Base-by-base conservation (phyloP, 768 basidiomycete genomes). In the Paxillus involutus region DNA sequence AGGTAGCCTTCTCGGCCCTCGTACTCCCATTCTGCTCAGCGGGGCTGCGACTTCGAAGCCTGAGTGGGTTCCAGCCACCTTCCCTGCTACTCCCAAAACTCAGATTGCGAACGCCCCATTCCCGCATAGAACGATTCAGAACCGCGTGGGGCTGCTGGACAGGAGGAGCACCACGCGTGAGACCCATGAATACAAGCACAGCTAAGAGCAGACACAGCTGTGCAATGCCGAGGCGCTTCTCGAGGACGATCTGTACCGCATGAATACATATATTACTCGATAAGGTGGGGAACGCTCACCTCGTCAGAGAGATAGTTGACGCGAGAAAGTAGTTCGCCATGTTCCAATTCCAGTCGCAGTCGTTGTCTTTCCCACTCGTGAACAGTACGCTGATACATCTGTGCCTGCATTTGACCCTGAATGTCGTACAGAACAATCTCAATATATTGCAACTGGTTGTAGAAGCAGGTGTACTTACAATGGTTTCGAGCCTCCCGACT, bases 201-300 rank as follows among this genome's bases (percentile, higher is more conserved):
- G 87, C 82, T 3, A 97, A 77, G 6, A 96, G 77, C 6, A 95
- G 78, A 65, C 88, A 85, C 0, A 98, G 79, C 63, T 98, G 95
- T 0, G 89, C 89, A 19, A 97, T 84, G 3, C 94, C 88, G 0
- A 97, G 80, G 2, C 93, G 86, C 62, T 96, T 94, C 70, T 97
- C 95, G 47, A 94, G 79, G 0, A 86, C 74, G 32, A 97, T 84
- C 91, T 96, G 51, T 5, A 32, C 44, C 30, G 12, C 26, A 39
- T 50, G 49, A 64, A 44, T 35, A n/a, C n/a, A 49, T 13, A 41
- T 30, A 14, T n/a, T 7, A 29, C 11, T 9, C 14, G n/a, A 11
- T 8, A 10, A 14, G 41, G 6, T 30, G 14, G 49, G 32, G 26
- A 16, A 54, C 39, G 55, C 68, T 21, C 40, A 94, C 93, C 82